Evolutionary conservation across 345 rosid genomes (phyloP).

Genomic region (Zanthoxylum bungeanum): DNA sequence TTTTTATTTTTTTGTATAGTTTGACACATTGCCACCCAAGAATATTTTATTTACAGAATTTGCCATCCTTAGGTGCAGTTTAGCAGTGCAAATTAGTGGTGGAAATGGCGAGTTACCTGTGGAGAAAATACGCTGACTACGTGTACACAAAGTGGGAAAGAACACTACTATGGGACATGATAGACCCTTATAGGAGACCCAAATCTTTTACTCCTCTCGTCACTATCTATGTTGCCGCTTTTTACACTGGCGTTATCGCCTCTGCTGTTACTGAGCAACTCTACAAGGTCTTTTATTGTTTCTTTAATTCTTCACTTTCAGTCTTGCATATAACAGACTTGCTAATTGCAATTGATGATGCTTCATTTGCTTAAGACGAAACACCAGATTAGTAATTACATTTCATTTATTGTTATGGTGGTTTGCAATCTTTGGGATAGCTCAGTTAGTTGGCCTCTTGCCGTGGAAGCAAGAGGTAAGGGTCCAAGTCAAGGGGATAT

Average conservation of each 20-base stretch:
- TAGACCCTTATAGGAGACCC: conserved; percentile 75
- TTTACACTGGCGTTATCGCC: conserved; percentile 85
- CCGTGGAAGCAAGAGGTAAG: too few relatives aligned
- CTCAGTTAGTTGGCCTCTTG: too few relatives aligned
- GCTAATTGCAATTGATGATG: not conserved
- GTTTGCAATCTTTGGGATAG: too few relatives aligned
- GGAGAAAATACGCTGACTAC: conserved; percentile 88
- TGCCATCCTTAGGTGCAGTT: too few relatives aligned
- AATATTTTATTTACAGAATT: too few relatives aligned
- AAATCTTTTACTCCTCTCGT: conserved; percentile 75
- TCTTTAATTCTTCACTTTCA: not conserved
- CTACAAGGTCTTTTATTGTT: conserved; percentile 50
- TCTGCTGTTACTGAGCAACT: conserved; percentile 87
- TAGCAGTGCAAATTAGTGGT: too few relatives aligned
- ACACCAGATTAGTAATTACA: not conserved
- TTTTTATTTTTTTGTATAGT: too few relatives aligned
- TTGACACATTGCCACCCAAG: too few relatives aligned
- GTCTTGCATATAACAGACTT: not conserved
- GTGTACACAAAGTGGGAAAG: conserved; percentile 70
- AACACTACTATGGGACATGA: conserved; percentile 80
- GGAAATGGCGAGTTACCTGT: conserved; percentile 60
- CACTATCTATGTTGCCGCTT: conserved; percentile 66
- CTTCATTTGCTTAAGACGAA: not conserved
- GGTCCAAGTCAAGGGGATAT: too few relatives aligned
- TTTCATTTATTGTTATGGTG: not conserved